phyloP scores from a whole-genome alignment of 2,329 filamentous ascomycete genomes.

The Teratosphaeria nubilosa region DNA sequence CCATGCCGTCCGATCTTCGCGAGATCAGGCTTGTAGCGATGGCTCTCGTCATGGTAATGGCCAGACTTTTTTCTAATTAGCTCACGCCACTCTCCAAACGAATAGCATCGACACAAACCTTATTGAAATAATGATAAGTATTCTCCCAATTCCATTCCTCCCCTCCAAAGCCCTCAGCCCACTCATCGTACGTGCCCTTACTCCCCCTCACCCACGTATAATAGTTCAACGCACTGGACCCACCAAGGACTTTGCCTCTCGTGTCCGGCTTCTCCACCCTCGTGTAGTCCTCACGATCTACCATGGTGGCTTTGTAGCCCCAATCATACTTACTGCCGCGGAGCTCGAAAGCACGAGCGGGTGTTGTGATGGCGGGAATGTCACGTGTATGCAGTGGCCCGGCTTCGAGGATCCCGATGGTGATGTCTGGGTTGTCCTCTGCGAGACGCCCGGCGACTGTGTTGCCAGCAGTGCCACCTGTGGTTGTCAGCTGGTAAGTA shows the following conservation, averaged over 20 bases:
- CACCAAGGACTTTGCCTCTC: constrained; percentile 17
- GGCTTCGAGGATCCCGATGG: constrained; percentile 26
- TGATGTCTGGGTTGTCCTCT: constrained; percentile 9
- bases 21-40: background rate
- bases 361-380: background rate
- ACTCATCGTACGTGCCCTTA: constrained; percentile 26
- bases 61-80: background rate
- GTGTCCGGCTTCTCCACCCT: background rate
- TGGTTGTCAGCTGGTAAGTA: background rate
- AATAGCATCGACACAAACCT: background rate
- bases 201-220: constrained; percentile 12
- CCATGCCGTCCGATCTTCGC: background rate
- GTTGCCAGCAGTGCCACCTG: constrained; percentile 8
- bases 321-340: background rate
- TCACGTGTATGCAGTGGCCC: constrained; percentile 9
- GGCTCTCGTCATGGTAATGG: background rate
- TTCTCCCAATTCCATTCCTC: constrained; percentile 29
- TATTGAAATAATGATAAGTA: constrained; percentile 11
- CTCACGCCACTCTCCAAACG: background rate
- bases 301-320: background rate
- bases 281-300: background rate
- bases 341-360: background rate
- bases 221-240: constrained; percentile 29
- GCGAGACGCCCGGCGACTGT: constrained; percentile 14
- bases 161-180: constrained; percentile 22